Conservation (phyloP, 352 stramenopile species). For the Globisporangium barbulae region DNA sequence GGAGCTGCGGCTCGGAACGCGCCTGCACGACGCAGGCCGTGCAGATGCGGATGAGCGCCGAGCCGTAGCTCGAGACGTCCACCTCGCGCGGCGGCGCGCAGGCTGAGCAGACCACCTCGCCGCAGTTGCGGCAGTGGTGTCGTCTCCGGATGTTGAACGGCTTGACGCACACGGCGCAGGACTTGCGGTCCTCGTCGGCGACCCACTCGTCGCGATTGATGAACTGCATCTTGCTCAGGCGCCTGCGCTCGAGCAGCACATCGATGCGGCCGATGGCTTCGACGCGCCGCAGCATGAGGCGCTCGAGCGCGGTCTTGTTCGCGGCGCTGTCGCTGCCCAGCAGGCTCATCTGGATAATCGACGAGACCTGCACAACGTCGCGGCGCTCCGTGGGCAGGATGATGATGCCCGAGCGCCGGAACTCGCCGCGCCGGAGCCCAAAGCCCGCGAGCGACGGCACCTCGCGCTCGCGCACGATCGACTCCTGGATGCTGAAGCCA, state of each 20-base stretch:
- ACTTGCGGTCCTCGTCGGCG: constrained; percentile 45
- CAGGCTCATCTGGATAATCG: constrained; percentile 56
- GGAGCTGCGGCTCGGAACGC: constrained; percentile 15
- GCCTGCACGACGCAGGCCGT: constrained; percentile 60
- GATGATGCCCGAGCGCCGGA: constrained; percentile 63
- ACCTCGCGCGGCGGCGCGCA: constrained; percentile 60
- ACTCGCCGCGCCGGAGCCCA: constrained; percentile 46
- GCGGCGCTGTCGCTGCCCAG: constrained; percentile 20
- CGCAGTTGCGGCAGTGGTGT: constrained; percentile 71
- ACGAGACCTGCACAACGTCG: constrained; percentile 63
- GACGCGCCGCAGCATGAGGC: constrained; percentile 48
- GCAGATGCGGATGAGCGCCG: constrained; percentile 54
- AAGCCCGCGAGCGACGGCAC: constrained; percentile 55
- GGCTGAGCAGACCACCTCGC: constrained; percentile 68
- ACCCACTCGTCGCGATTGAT: constrained; percentile 54
- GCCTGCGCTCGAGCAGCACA: constrained; percentile 51
- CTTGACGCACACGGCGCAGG: constrained; percentile 66
- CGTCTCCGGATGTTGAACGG: constrained; percentile 53
- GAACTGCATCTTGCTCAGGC: constrained; percentile 56
- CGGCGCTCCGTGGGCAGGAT: constrained; percentile 52
- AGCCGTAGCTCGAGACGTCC: constrained; percentile 29
- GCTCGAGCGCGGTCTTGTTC: constrained; percentile 37
- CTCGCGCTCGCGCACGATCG: constrained; percentile 53
- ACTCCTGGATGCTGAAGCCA: constrained; percentile 70
- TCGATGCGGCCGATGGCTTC: constrained; percentile 39